These are phyloP conservation scores for Saccharomyces cerevisiae DNA, from an alignment of 805 yeast species.

Conservation along the genomic window DNA sequence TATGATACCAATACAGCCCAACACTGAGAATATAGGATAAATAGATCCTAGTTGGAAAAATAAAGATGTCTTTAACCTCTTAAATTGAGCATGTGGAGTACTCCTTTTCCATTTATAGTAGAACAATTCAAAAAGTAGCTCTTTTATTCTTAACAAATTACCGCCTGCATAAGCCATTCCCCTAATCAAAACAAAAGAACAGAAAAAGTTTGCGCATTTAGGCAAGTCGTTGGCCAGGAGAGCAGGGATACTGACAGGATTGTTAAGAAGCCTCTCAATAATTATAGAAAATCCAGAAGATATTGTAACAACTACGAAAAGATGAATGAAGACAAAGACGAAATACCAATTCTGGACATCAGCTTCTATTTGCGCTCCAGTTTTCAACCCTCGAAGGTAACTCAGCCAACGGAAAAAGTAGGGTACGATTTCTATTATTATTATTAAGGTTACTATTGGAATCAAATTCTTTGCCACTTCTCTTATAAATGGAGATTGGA, in stretches of 20 bases:
- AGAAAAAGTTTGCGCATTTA: constrained; percentile 78
- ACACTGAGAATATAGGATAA: constrained; percentile 68
- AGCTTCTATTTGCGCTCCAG: constrained; percentile 57
- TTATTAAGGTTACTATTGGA: constrained; percentile 59
- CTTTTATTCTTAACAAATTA: constrained; percentile 52
- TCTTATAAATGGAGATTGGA: constrained; percentile 45
- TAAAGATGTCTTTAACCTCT: constrained; percentile 37
- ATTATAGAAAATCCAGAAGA: constrained; percentile 69
- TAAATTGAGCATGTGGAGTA: constrained; percentile 55
- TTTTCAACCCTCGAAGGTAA: constrained; percentile 46
- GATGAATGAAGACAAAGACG: constrained; percentile 69
- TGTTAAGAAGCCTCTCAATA: constrained; percentile 50
- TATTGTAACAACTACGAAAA: constrained; percentile 75
- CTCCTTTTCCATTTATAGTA: constrained; percentile 33
- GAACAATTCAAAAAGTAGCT: constrained; percentile 36
- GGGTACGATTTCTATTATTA: constrained; percentile 57
- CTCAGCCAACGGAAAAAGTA: constrained; percentile 47
- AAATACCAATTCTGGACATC: constrained; percentile 74
- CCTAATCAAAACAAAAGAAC: constrained; percentile 64
- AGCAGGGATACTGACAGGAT: constrained; percentile 65
- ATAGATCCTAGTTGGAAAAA: constrained; percentile 67
- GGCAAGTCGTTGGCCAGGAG: constrained; percentile 74
- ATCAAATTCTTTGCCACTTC: constrained; percentile 52
- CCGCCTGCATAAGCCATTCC: constrained; percentile 73
- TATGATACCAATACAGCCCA: constrained; percentile 70